Conservation (phyloP, 257 asterid genomes). For the Primulina tabacum region DNA sequence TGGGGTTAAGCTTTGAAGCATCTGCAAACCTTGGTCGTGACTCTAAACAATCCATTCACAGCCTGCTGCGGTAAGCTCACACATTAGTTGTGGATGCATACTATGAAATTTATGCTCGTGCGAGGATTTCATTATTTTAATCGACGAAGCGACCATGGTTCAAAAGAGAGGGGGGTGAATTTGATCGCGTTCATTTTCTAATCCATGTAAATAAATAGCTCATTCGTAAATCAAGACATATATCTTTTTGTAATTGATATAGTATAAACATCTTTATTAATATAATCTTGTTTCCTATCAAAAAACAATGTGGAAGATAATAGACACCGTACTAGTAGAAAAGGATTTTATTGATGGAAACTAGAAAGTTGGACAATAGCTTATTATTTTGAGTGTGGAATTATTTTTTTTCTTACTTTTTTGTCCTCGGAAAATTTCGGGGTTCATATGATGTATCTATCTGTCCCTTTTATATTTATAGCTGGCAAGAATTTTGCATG, state of each 20-base stretch:
- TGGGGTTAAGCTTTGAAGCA: conserved; percentile 54
- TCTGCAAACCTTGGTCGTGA: conserved; percentile 41
- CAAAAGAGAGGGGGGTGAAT: conserved; percentile 11
- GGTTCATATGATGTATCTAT: not conserved
- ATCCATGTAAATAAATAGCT: too few species aligned
- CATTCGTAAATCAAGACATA: too few species aligned
- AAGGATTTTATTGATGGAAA: not conserved
- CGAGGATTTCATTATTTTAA: conserved; percentile 8
- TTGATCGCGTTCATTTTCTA: not conserved
- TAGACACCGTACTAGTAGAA: not conserved
- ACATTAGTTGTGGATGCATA: conserved; percentile 7
- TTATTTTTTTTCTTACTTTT: not conserved
- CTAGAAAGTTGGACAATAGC: not conserved
- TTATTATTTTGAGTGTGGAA: not conserved
- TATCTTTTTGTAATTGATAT: too few species aligned
- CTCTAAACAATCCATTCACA: conserved; percentile 48
- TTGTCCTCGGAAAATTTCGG: not conserved
- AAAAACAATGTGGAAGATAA: conserved; percentile 8
- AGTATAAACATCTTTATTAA: too few species aligned
- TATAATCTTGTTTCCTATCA: too few species aligned
- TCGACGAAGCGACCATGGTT: conserved; percentile 5
- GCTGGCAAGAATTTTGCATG: conserved; percentile 80
- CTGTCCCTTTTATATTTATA: conserved; percentile 34
- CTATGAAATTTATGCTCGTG: not conserved
- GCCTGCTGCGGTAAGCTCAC: conserved; percentile 58